Conservation (phyloP, 192 early-diverging fungal species). For the Borealophlyctis nickersoniae region DNA sequence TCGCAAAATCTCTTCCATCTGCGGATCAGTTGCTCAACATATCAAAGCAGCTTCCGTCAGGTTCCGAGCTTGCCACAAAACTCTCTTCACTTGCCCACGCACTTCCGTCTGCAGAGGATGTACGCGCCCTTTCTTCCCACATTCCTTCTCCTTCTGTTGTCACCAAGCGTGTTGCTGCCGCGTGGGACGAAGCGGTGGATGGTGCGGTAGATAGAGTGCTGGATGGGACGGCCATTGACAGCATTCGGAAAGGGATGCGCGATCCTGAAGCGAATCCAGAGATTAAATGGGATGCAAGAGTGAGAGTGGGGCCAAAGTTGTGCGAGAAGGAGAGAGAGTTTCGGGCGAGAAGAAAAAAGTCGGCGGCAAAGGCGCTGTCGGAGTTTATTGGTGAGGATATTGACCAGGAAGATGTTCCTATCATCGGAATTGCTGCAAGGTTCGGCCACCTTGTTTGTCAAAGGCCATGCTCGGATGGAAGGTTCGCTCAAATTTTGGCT, state of each 20-base stretch:
- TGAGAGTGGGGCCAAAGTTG: constrained; percentile 17
- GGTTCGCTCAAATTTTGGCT: background rate
- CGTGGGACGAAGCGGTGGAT: constrained; percentile 13
- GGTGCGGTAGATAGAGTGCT: constrained; percentile 7
- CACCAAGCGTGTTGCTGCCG: background rate
- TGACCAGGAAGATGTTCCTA: constrained; percentile 22
- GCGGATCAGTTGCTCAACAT: too few relatives aligned
- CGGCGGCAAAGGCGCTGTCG: constrained; percentile 18
- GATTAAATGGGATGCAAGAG: constrained; percentile 23
- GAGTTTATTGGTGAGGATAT: constrained; percentile 27
- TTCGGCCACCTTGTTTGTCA: background rate
- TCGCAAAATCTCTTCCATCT: too few relatives aligned
- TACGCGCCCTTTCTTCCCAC: constrained; percentile 2
- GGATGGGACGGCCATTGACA: constrained; percentile 15
- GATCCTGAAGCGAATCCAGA: constrained; percentile 26
- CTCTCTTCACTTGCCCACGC: too few relatives aligned
- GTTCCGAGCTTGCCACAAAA: too few relatives aligned
- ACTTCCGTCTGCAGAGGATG: background rate
- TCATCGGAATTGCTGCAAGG: constrained; percentile 34
- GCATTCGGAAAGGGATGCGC: constrained; percentile 4
- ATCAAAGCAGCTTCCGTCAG: too few relatives aligned
- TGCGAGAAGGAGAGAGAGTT: constrained; percentile 13
- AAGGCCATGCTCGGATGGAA: background rate
- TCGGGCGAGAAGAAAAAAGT: background rate
- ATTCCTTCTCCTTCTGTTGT: constrained; percentile 4